phyloP scores from a whole-genome alignment of 495 filamentous ascomycete genomes.

The Penicillium desertorum region DNA sequence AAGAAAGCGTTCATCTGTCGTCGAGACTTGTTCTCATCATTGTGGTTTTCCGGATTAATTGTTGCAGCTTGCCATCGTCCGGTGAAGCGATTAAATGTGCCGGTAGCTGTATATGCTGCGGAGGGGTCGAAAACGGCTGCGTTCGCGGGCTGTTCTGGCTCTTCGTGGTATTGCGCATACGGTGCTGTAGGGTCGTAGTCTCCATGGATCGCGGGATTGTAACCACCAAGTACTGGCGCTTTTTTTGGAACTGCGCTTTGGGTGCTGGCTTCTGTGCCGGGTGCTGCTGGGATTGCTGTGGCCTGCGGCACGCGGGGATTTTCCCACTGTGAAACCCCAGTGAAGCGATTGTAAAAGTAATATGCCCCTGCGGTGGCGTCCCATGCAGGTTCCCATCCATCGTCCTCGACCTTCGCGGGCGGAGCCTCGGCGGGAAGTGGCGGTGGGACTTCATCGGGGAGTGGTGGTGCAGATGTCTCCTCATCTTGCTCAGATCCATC shows the following conservation, averaged over 20 bases:
- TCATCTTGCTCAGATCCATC: conserved; percentile 22
- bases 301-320: conserved; percentile 74
- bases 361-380: conserved; percentile 66
- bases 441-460: conserved; percentile 52
- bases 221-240: conserved; percentile 59
- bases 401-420: conserved; percentile 57
- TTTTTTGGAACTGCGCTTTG: conserved; percentile 17
- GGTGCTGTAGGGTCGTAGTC: conserved; percentile 91
- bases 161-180: conserved; percentile 68
- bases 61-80: conserved; percentile 72
- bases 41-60: conserved; percentile 70
- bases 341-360: conserved; percentile 90
- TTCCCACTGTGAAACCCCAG: conserved; percentile 75
- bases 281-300: conserved; percentile 22
- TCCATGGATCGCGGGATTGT: conserved; percentile 94
- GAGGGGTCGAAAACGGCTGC: conserved; percentile 31
- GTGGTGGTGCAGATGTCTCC: conserved; percentile 43
- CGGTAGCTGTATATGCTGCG: conserved; percentile 62
- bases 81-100: conserved; percentile 88
- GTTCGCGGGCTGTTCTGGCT: conserved; percentile 28
- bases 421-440: conserved; percentile 55
- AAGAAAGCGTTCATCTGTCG: conserved; percentile 95
- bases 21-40: conserved; percentile 83
- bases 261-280: conserved; percentile 27
- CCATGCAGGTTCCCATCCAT: conserved; percentile 90